Evolutionary conservation across 208 protist genomes (phyloP), one percentile per base, ranked within the genome.

Genomic region (Trypanosoma congolense): DNA sequence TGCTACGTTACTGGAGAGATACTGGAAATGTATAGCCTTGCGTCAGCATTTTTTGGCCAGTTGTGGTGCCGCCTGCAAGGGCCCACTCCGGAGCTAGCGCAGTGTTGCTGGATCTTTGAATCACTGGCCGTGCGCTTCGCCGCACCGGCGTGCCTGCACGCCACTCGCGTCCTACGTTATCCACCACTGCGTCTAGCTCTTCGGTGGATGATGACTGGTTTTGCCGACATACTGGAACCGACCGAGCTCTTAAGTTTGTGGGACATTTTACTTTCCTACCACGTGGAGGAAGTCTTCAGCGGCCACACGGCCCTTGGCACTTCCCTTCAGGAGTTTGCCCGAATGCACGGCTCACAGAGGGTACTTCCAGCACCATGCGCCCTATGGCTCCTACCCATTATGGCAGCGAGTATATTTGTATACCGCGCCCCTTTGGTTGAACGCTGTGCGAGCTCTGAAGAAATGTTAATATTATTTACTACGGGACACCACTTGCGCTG

Each of bases 31-130:
- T 89, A 90, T 61, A 80, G 88, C 51, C 68, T 95, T 18, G 19
- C 73, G 12, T 56, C 77, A 6, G 77, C 81, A 2, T 71, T 95
- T 47, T 76, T 76, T 55, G 61, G 73, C 44, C 80, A 92, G 65
- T 50, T 95, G 43, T 95, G 88, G 85, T 45, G 52, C 14, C 79
- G 83, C 8, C 41, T 95, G 50, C 88, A 92, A 59, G 78, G 88
- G 2, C 84, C 88, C 31, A 93, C 88, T 22, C 83, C 83, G 14
- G 88, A 95, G 52, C 63, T 95, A 26, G 41, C 78, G 38, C 82
- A 91, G 61, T 91, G 84, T 56, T 90, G 77, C 54, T 67, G 80
- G 12, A 47, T 95, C 41, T 92, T 92, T 49, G 88, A 95, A 73
- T 40, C 59, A 6, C 54, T 91, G 12, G 65, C 85, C 25, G 65